These are phyloP conservation scores for Amaranthus cruentus DNA, from an alignment of 148 eudicot species.

Conservation along the genomic window DNA sequence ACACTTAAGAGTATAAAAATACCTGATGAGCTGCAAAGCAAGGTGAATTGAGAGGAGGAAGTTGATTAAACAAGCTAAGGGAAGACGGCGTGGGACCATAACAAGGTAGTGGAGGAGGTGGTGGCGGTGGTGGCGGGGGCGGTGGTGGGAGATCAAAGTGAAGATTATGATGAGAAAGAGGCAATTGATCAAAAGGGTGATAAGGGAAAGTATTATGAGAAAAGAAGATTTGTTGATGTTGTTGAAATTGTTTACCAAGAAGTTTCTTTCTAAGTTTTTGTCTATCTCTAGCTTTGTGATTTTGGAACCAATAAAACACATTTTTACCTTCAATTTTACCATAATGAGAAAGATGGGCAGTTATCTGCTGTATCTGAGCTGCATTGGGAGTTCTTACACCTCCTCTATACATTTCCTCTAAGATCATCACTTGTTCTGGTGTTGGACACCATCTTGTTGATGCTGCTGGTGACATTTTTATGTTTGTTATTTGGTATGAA, in stretches of 20 bases:
- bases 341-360: constrained; percentile 64
- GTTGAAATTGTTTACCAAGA: constrained; percentile 19
- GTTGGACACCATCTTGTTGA: constrained; percentile 88
- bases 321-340: constrained; percentile 87
- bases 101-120: constrained; percentile 15
- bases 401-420: constrained; percentile 75
- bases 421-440: constrained; percentile 78
- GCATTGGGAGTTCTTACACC: constrained; percentile 78
- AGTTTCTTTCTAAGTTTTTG: constrained; percentile 52
- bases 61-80: constrained; percentile 13
- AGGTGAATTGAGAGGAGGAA: constrained; percentile 1
- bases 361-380: constrained; percentile 72
- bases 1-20: too few relatives aligned
- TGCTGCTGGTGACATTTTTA: constrained; percentile 39
- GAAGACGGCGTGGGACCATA: constrained; percentile 1
- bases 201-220: constrained; percentile 5
- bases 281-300: constrained; percentile 85
- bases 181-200: constrained; percentile 3
- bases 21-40: constrained; percentile 23
- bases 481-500: not conserved
- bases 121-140: not conserved
- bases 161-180: not conserved
- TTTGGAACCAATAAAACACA: constrained; percentile 93
- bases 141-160: constrained; percentile 17
- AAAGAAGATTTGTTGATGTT: not conserved